Evolutionary conservation across 2,329 filamentous ascomycete species (phyloP), one percentile per base, ranked within the genome.

Genomic region (Neonectria hederae): DNA sequence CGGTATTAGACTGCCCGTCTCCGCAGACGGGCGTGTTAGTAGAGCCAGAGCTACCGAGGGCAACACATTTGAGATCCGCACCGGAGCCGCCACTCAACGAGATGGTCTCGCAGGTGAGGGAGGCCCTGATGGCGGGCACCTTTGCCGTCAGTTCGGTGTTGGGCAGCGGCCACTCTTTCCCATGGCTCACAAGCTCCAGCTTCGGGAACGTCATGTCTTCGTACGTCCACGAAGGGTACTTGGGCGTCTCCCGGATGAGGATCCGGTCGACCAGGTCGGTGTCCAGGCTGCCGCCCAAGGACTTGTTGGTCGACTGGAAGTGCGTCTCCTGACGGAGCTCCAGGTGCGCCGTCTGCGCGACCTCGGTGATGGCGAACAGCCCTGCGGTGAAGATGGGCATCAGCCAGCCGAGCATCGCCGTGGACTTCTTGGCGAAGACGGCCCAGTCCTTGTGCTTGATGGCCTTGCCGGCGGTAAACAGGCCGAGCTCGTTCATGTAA

Each of bases 311-410:
- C 4, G 68, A 73, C n/a, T 38, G 48, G 53, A 75, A 74, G 5
- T 61, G 53, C 2, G 73, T 70, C 40, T 66, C 61, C 17, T 63
- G 67, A 22, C 51, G 63, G 38, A 76, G 68, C 17, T 75, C 54
- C 30, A 75, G 63, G 8, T 69, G 17, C 2, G 66, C 67, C 10
- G 54, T 66, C 54, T 68, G 66, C 19, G 55, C 54, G 19, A 74
- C 48, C 14, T 71, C 67, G 9, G 63, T 61, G 22, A 74, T 65
- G 17, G 72, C 69, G 52, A 75, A 75, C 9, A 76, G 53, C 19
- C 74, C 74, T 1, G 74, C 72, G 4, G 72, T 70, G 49, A 75
- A 75, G 30, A 76, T 72, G 30, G 74, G 74, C 68, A 72, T 68
- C 49, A 73, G 21, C 72, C 72, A 74, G n/a, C 71, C 74, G n/a